A percentile compares a stretch with the other conserved stretches of the same genome.
Conservation (phyloP, 257 asterid genomes). For the Capsicum chinense region DNA sequence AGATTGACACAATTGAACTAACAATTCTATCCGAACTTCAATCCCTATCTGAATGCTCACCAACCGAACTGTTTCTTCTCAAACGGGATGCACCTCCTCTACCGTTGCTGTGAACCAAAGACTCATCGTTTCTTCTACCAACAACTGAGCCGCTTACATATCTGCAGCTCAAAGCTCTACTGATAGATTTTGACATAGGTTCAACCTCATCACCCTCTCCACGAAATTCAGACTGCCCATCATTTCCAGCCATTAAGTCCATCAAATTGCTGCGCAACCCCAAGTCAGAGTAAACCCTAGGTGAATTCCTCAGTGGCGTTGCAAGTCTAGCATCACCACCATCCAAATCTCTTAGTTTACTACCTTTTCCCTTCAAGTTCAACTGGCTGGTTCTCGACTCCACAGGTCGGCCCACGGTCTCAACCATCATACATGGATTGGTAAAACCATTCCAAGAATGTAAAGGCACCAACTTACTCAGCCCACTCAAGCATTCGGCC, state of each 20-base stretch:
- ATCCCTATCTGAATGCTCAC: slow-evolving; percentile 39
- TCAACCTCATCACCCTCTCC: slow-evolving; percentile 34
- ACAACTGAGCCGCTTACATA: slow-evolving; percentile 45
- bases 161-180: slow-evolving; percentile 55
- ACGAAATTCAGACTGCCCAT: slow-evolving; percentile 39
- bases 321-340: slow-evolving; percentile 40
- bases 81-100: slow-evolving; percentile 40
- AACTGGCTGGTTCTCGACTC: slow-evolving; percentile 38
- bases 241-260: slow-evolving; percentile 62
- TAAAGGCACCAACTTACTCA: slow-evolving; percentile 60
- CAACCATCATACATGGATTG: slow-evolving; percentile 84
- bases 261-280: slow-evolving; percentile 64
- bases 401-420: slow-evolving; percentile 61
- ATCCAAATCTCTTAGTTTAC: slow-evolving; percentile 32
- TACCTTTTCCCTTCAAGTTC: slow-evolving; percentile 33
- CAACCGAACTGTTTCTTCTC: slow-evolving; percentile 42
- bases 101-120: slow-evolving; percentile 39
- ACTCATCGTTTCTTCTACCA: slow-evolving; percentile 39
- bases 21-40: slow-evolving; percentile 17
- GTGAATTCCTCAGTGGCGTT: slow-evolving; percentile 49
- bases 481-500: slow-evolving; percentile 62
- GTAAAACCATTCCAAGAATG: slow-evolving; percentile 72
- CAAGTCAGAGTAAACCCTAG: slow-evolving; percentile 54
- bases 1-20: slow-evolving; percentile 33
- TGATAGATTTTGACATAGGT: slow-evolving; percentile 34